Evolutionary conservation across 1,284 basidiomycete species (phyloP), one percentile per base, ranked within the genome.

Genomic region (Naganishia cerealis): DNA sequence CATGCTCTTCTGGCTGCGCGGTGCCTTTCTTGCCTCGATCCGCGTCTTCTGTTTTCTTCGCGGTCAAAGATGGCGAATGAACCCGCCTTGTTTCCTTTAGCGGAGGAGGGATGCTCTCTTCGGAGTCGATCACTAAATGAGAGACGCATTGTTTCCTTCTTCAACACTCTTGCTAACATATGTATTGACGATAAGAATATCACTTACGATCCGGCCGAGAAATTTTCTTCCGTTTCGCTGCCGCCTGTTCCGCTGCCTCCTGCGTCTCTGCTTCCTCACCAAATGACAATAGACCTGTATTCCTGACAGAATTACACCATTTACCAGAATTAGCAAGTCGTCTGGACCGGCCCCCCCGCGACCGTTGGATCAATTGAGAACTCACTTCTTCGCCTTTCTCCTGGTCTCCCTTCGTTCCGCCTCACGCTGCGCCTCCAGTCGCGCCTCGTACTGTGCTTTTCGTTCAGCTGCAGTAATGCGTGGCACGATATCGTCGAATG

Each of bases 391-490:
- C 0, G 89, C 89, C 10, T 88, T 87, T 75, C 87, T 88, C 55
- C 87, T 83, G 71, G 86, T 86, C 66, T 86, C 86, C n/a, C 76
- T 71, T 73, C 90, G 88, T 76, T 93, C 91, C 18, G 88, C 82
- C 75, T 92, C 91, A 56, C 84, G 84, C 73, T 89, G 89, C 0
- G 86, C 87, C 72, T 89, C 85, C 73, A 90, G 85, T 42, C 87
- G 85, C 0, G 93, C 93, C 67, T 85, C 84, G 71, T 89, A 88
- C 77, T 96, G 94, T 0, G 85, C 88, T 52, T 87, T 86, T 71
- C 90, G 89, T 81, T 98, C 94, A 1, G 88, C 90, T 0, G 91
- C 92, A 0, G 95, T 99, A 72, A 97, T 96, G n/a, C 95, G 88
- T 0, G 95, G 94, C 36, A 94, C 85, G 72, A 98, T 95, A 76